Base-by-base conservation (phyloP, 73 alveolate genomes). In the Paramecium tetraurelia region DNA sequence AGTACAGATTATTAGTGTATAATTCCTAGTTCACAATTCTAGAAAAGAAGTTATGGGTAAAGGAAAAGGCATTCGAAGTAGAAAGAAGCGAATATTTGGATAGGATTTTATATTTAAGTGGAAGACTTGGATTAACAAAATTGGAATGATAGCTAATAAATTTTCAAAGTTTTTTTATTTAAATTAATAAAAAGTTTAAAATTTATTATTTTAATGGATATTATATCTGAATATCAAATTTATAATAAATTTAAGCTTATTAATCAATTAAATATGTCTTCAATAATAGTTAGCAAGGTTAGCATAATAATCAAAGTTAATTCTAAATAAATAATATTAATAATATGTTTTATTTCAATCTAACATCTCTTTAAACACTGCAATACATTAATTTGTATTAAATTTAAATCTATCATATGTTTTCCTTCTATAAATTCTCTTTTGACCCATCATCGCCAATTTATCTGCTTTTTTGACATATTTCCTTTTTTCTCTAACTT, bases 61-160 rank as follows among this genome's bases (percentile, higher is more conserved):
- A 93, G 58, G 96, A 93, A 57, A 92, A 93, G 20, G 96, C 94
- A 41, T 93, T 93, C 38, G 96, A 93, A 72, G 86, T 68, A 43
- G 96, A 93, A 71, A 89, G 96, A 50, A 77, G 92, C 29, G 94
- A 86, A 43, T 93, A 86, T 87, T 84, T 63, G 27, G 94, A 93
- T 50, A 68, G 90, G 18, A 86, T 93, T 3, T 75, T 89, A 38
- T 89, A 89, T 46, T 53, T 89, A 29, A 83, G 87, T 89, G 94
- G 87, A 22, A 89, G 94, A 43, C 57, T 80, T 10, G 90, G 90
- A 1, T 24, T 44, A 43, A 80, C 90, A 1, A 80, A 80, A 46
- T 21, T 80, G 9, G 90, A 80, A 63, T 63, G 84, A 63, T 4
- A n/a, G 12, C 35, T 5, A n/a, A 53, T 53, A 18, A 53, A 53